Percentiles rank a stretch among this genome's conserved stretches.
These are phyloP conservation scores for Ploettnerulaceae sp. DNA, from an alignment of 2,329 filamentous ascomycete species.

Conservation along the genomic window DNA sequence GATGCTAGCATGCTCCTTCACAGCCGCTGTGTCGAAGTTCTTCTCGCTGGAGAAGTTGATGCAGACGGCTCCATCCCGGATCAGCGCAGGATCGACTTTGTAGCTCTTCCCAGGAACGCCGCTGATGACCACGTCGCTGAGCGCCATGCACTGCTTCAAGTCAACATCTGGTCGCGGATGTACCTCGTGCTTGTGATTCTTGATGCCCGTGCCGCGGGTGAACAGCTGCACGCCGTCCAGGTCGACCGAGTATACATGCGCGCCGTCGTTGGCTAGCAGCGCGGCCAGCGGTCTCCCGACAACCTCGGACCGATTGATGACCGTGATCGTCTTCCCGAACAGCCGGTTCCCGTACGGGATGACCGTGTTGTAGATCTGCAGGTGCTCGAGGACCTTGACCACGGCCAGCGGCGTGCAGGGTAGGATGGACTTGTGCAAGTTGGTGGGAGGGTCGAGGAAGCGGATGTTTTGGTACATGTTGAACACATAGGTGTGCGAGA, in stretches of 20 bases:
- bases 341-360: conserved; percentile 88
- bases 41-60: conserved; percentile 97
- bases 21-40: conserved; percentile 79
- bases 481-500: conserved; percentile 90
- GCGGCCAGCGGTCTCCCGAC: conserved; percentile 91
- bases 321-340: conserved; percentile 89
- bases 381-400: conserved; percentile 93
- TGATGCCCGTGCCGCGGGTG: conserved; percentile 81
- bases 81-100: conserved; percentile 79
- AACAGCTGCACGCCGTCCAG: conserved; percentile 89
- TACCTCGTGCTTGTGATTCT: conserved; percentile 80
- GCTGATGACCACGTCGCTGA: conserved; percentile 91
- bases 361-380: conserved; percentile 95
- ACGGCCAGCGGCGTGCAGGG: conserved; percentile 94
- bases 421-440: conserved; percentile 82
- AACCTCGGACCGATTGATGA: conserved; percentile 94
- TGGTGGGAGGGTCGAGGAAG: conserved; percentile 75
- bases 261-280: conserved; percentile 91
- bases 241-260: conserved; percentile 92
- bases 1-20: conserved; percentile 94
- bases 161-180: conserved; percentile 70
- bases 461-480: conserved; percentile 99
- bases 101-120: conserved; percentile 84
- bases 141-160: conserved; percentile 73
- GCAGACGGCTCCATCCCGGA: conserved; percentile 91